Evolutionary conservation across 306 rosid genomes (phyloP), one percentile per base, ranked within the genome.

Genomic region (Neltuma alba): DNA sequence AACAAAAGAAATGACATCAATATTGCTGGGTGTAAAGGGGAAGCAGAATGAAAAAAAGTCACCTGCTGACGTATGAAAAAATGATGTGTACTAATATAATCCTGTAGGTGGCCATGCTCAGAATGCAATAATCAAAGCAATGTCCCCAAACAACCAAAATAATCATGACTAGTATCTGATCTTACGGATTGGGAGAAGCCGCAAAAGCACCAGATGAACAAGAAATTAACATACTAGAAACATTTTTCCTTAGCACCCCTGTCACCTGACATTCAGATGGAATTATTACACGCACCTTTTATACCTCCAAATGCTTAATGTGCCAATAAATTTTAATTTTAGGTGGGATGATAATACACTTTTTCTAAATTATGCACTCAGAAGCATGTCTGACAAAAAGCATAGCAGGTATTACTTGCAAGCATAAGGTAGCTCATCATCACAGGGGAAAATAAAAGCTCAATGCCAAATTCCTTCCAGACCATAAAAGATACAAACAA

Each of bases 121-220:
- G 31, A 65, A 79, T 27, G 64, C 71, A 21, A 66, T 50, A 37
- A 67, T 47, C 63, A 36, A 57, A 55, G 64, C 78, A 74, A 72
- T 34, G 64, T 57, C 70, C 71, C 79, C 23, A 55, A 70, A 75
- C 57, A 85, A 64, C 47, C 45, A 79, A 27, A 72, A 23, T 58
- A 65, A 66, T 57, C 70, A 66, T 21, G 61, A 63, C 74, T 79
- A 16, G 66, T 55, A 57, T 7, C 41, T 23, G 21, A 58, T 37
- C 55, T 75, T 34, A 61, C 25, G 7, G 79, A 65, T 65, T 20
- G 31, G 63, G 25, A 74, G 61, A 74, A 74, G 66, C 78, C 55
- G 52, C 50, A 60, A 50, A 54, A 60, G 72, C 44, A 69, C 40
- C 21, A 52, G 34, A 45, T 12, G 55, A 48, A 74, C 62, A 78